phyloP scores from a whole-genome alignment of 1,139 yeast species.

The Wickerhamomyces sp. region DNA sequence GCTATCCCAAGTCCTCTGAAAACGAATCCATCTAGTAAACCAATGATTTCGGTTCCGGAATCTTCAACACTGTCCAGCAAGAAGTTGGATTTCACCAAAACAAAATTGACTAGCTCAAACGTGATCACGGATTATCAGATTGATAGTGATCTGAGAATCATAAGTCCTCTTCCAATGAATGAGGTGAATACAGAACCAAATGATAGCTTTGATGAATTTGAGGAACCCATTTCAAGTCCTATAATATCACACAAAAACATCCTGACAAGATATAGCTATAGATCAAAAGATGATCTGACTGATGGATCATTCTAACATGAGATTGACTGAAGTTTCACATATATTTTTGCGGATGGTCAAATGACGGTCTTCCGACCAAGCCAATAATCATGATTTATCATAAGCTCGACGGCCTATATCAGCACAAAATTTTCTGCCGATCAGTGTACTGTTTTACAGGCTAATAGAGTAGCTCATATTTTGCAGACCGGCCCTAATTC shows the following conservation, averaged over 20 bases:
- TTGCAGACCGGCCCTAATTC: too few species aligned
- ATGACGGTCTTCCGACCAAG: too few species aligned
- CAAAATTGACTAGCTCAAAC: background rate
- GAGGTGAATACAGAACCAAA: background rate
- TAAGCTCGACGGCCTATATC: too few species aligned
- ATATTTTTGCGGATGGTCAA: too few species aligned
- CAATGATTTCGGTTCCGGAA: background rate
- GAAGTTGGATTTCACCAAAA: background rate
- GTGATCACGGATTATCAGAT: background rate
- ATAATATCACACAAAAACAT: conserved; percentile 6
- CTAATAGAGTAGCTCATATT: too few species aligned
- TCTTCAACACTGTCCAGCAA: background rate
- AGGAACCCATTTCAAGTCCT: conserved; percentile 10
- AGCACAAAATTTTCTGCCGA: too few species aligned
- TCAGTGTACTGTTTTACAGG: too few species aligned
- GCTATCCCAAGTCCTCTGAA: conserved; percentile 31
- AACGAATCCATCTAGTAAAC: background rate
- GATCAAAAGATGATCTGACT: background rate
- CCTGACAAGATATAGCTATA: background rate
- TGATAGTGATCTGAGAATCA: background rate
- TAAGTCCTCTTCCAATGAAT: background rate
- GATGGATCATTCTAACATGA: background rate
- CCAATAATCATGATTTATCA: too few species aligned
- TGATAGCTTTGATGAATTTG: background rate
- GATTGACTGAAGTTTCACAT: too few species aligned